Conservation (phyloP, 2,329 filamentous ascomycete species). For the Lachnellula subtilissima region DNA sequence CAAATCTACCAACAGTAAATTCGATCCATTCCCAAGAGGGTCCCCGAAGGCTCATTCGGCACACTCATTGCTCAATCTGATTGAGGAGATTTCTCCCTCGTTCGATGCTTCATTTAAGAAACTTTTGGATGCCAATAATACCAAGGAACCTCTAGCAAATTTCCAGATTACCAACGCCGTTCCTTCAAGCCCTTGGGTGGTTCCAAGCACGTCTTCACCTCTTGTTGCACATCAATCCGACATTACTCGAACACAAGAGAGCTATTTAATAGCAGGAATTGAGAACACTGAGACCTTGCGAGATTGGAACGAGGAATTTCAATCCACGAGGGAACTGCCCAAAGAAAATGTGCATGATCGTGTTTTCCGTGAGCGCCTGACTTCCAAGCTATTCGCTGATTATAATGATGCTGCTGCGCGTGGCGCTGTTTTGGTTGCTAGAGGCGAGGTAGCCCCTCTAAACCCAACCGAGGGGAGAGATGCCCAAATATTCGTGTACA, state of each 20-base stretch:
- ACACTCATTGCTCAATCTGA: slow-evolving; percentile 80
- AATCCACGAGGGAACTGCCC: slow-evolving; percentile 90
- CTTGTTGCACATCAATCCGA: slow-evolving; percentile 73
- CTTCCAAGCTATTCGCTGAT: slow-evolving; percentile 94
- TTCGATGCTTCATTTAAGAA: slow-evolving; percentile 72
- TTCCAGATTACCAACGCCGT: slow-evolving; percentile 96
- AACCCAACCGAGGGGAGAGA: slow-evolving; percentile 92
- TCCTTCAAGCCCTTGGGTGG: slow-evolving; percentile 86
- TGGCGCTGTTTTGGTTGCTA: slow-evolving; percentile 85
- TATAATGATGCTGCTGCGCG: slow-evolving; percentile 94
- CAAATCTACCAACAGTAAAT: slow-evolving; percentile 91
- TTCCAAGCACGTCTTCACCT: slow-evolving; percentile 62
- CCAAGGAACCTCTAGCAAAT: slow-evolving; percentile 81
- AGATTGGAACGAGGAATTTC: slow-evolving; percentile 99
- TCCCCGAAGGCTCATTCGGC: slow-evolving; percentile 73
- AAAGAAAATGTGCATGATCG: slow-evolving; percentile 92
- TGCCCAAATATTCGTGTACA: slow-evolving; percentile 98
- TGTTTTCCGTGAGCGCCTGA: slow-evolving; percentile 89
- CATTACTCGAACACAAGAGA: slow-evolving; percentile 85
- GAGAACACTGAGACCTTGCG: slow-evolving; percentile 92
- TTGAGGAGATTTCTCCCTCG: slow-evolving; percentile 74
- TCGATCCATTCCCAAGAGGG: slow-evolving; percentile 79
- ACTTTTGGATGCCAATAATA: slow-evolving; percentile 78
- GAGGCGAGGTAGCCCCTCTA: slow-evolving; percentile 85
- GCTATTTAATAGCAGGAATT: slow-evolving; percentile 80